Base-by-base conservation (phyloP, 108 stramenopile genomes). In the Parietichytrium sp. region DNA sequence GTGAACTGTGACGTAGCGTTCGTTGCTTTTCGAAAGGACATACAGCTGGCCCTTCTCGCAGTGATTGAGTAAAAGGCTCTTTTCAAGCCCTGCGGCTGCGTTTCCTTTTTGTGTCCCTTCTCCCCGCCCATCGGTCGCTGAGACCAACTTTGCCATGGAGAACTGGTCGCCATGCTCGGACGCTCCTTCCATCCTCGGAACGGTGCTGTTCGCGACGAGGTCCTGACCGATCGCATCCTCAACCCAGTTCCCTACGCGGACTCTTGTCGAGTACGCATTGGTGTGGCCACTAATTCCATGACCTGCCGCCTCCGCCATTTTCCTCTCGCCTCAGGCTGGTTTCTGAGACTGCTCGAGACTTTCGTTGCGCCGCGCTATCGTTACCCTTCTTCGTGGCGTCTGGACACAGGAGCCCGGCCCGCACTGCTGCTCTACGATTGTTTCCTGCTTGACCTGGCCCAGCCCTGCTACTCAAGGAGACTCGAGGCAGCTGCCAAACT, bases 31-130 rank as follows among this genome's bases (percentile, higher is more conserved):
- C 1, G n/a, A 45, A 20, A 45, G 61, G 15, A 72, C 61, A n/a
- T n/a, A n/a, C n/a, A n/a, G n/a, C 10, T 72, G 36, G 61, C 61
- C 61, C 20, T 72, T 33, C 61, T 72, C 61, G 42, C 61, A 72
- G 61, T 72, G 61, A 7, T 42, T 42, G 3, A 72, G 42, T n/a
- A 72, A 2, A 45, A 72, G 61, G 12, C 38, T 25, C 20, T 13
- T 45, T 38, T 72, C 61, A 33, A 72, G 20, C 20, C 61, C 61
- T 0, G 61, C 33, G 23, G 12, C 27, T 8, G 23, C 54, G 8
- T 54, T 26, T 26, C 27, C 54, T 26, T 8, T 54, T 54, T 54
- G 23, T 54, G 26, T 8, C n/a, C n/a, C n/a, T n/a, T n/a, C n/a
- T n/a, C n/a, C n/a, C n/a, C n/a, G n/a, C n/a, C n/a, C n/a, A n/a